Evolutionary conservation across 176 grass and related monocot species (phyloP), one percentile per base, ranked within the genome.

Genomic region (Oryza glumipatula): DNA sequence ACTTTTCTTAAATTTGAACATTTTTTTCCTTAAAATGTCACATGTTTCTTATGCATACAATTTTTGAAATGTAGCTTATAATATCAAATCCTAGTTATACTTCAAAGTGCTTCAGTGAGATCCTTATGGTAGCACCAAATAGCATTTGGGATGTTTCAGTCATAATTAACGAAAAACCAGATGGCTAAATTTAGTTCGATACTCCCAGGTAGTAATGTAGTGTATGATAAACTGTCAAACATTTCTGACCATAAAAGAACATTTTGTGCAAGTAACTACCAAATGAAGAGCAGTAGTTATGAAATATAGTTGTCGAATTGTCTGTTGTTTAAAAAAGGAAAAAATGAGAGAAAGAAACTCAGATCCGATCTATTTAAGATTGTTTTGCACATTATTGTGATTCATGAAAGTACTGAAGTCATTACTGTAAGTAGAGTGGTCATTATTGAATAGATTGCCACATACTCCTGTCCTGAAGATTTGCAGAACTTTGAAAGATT

Each of bases 1-100:
- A 89, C 68, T 26, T 60, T 9, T 6, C 15, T 88, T 65, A 68
- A 44, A 36, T 60, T 70, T 67, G 41, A 45, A 76, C 64, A 12
- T 1, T 1, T 23, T 63, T 58, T 63, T 22, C n/a, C 9, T 23
- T 61, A 3, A n/a, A 56, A 56, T 0, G 9, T 17, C 4, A 56
- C 16, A 0, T 80, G 14, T 30, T 74, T 56, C 46, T n/a, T 73
- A 28, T 28, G 4, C 52, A 19, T 71, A 39, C 4, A 77, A 1
- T 14, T 39, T 58, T 80, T 41, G 3, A 4, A 41, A 63, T 49
- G 67, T 36, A 1, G 69, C 21, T 44, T 75, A 11, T 6, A 68
- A n/a, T 51, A 74, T 44, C 13, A 46, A 46, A 12, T 5, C 36
- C 4, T 68, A 17, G 13, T 56, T 67, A 21, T 30, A n/a, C 43